Percentiles rank a stretch among this genome's conserved stretches.
Conservation (phyloP, 2,329 filamentous ascomycete genomes). For the Sporothrix mexicana region DNA sequence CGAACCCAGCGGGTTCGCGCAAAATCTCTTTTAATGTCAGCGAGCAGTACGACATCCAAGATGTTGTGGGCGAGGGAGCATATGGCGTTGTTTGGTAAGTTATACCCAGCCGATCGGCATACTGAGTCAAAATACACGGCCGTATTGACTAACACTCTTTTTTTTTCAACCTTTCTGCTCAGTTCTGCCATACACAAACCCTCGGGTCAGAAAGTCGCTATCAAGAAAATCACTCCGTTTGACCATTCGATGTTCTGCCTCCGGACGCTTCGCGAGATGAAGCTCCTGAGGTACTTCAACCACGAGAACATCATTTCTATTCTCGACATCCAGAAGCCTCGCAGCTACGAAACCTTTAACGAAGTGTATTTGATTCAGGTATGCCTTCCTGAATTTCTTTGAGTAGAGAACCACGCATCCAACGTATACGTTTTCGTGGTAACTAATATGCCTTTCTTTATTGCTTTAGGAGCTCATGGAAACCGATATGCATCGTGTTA, state of each 20-base stretch:
- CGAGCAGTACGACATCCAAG: constrained; percentile 99
- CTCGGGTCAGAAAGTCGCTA: constrained; percentile 96
- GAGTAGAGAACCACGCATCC: no score
- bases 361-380: constrained; percentile 99
- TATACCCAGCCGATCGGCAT: neutral
- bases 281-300: constrained; percentile 97
- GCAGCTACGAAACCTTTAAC: constrained; percentile 93
- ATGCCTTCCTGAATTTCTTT: neutral
- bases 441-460: constrained; percentile 29
- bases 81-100: constrained; percentile 97
- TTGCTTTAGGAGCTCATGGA: constrained; percentile 94
- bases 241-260: constrained; percentile 99
- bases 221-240: constrained; percentile 99
- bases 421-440: constrained; percentile 19
- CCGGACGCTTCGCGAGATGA: constrained; percentile 97
- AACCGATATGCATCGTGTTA: constrained; percentile 99
- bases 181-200: constrained; percentile 98
- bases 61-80: constrained; percentile 97
- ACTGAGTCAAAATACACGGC: neutral
- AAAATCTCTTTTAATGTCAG: constrained; percentile 99
- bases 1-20: constrained; percentile 68
- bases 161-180: constrained; percentile 12
- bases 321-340: constrained; percentile 96
- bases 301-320: constrained; percentile 99
- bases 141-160: neutral